A percentile compares a stretch with the other conserved stretches of the same genome.
Evolutionary conservation across 1,139 yeast species (phyloP).

Genomic region (Debaryomyces udenii): DNA sequence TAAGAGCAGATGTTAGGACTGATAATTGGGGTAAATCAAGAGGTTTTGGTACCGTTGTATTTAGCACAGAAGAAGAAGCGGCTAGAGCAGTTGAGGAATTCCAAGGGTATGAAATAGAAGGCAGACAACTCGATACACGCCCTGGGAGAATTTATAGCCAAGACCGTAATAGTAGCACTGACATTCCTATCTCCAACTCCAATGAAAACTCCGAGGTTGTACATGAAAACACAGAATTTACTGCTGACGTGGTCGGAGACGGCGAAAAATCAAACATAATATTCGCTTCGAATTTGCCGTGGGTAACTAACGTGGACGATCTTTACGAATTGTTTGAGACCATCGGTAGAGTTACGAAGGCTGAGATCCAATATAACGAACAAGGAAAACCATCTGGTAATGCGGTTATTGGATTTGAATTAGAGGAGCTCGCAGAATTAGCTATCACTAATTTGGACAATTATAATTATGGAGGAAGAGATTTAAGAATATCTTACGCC

Average conservation of each 20-base stretch:
- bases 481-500: conserved; percentile 67
- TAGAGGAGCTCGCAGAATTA: conserved; percentile 67
- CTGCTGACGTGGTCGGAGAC: conserved; percentile 61
- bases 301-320: conserved; percentile 84
- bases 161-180: conserved; percentile 11
- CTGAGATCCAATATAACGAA: conserved; percentile 72
- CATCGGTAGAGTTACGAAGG: conserved; percentile 73
- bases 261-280: conserved; percentile 70
- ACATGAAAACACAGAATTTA: conserved; percentile 54
- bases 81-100: conserved; percentile 61
- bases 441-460: conserved; percentile 76
- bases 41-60: conserved; percentile 83
- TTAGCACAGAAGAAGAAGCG: conserved; percentile 62
- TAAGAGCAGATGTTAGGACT: conserved; percentile 76
- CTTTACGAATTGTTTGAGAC: conserved; percentile 85
- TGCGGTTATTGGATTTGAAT: conserved; percentile 81
- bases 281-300: conserved; percentile 80
- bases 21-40: conserved; percentile 77
- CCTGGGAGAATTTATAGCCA: conserved; percentile 45
- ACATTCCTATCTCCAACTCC: conserved; percentile 8
- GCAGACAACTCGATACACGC: conserved; percentile 70
- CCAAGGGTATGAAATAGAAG: conserved; percentile 69
- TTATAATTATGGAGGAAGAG: conserved; percentile 85
- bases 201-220: conserved; percentile 13
- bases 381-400: conserved; percentile 77